A percentile compares a stretch with the other conserved stretches of the same genome.
These are phyloP conservation scores for Cicer cuneatum DNA, from an alignment of 306 rosid genomes.

Conservation along the genomic window DNA sequence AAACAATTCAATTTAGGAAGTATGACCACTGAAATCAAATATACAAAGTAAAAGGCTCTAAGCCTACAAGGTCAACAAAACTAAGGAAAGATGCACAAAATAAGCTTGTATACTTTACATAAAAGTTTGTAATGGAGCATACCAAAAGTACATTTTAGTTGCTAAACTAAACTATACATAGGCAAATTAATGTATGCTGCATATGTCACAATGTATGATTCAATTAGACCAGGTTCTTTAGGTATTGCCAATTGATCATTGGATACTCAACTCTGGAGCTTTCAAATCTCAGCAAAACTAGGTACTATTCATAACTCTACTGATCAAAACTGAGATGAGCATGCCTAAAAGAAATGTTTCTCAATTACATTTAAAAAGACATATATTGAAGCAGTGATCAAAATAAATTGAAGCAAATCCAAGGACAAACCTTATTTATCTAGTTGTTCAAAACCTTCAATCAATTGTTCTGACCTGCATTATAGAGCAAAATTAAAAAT, in stretches of 20 bases:
- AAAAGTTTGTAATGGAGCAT: background rate
- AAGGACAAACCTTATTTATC: slow-evolving; percentile 47
- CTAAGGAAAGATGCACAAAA: too few species aligned
- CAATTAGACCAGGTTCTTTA: slow-evolving; percentile 18
- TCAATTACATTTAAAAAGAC: background rate
- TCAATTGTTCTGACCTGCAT: slow-evolving; percentile 66
- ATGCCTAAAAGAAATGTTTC: slow-evolving; percentile 26
- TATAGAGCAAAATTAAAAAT: slow-evolving; percentile 26
- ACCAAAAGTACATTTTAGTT: slow-evolving; percentile 5
- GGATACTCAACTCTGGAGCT: slow-evolving; percentile 18
- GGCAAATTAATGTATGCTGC: slow-evolving; percentile 1
- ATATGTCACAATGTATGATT: slow-evolving; percentile 16
- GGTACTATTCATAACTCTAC: slow-evolving; percentile 20
- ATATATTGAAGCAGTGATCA: background rate
- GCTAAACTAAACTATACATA: slow-evolving; percentile 2
- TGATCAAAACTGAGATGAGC: slow-evolving; percentile 28
- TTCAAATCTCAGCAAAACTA: slow-evolving; percentile 29
- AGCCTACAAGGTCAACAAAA: too few species aligned
- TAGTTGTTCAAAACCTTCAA: slow-evolving; percentile 48
- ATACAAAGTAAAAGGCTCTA: too few species aligned
- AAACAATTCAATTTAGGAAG: too few species aligned
- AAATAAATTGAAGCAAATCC: background rate
- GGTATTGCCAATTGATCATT: slow-evolving; percentile 6
- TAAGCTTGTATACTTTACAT: background rate
- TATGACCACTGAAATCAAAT: too few species aligned